Conservation (phyloP, 495 filamentous ascomycete species). For the Chlorociboria aeruginascens region DNA sequence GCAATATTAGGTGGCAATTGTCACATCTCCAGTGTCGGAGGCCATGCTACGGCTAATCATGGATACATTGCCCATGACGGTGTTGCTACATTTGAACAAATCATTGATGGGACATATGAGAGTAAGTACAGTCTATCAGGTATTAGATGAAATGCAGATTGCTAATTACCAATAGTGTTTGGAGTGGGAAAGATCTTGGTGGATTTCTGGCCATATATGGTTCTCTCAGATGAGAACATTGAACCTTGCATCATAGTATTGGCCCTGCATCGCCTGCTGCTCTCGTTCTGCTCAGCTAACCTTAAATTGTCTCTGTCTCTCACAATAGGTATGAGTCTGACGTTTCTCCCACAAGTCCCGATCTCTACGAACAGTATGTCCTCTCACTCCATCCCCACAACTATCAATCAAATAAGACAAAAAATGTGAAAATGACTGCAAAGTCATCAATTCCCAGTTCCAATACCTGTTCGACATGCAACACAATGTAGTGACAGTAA, state of each 20-base stretch:
- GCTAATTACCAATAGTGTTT: conserved; percentile 22
- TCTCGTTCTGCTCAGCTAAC: conserved; percentile 3
- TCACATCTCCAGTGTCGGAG: too few relatives aligned
- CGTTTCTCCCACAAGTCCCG: conserved; percentile 39
- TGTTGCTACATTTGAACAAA: conserved; percentile 26
- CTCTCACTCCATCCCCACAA: background rate
- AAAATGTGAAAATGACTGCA: conserved; percentile 25
- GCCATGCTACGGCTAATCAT: conserved; percentile 37
- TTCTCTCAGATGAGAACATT: conserved; percentile 33
- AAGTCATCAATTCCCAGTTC: conserved; percentile 32
- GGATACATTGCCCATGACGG: conserved; percentile 42
- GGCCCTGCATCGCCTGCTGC: background rate
- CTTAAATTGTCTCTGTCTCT: conserved; percentile 12
- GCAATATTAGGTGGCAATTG: too few relatives aligned
- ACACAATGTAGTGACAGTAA: conserved; percentile 20
- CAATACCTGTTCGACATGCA: conserved; percentile 23
- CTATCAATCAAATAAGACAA: background rate
- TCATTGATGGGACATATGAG: conserved; percentile 20
- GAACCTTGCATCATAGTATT: conserved; percentile 15
- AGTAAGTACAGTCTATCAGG: background rate
- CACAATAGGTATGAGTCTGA: conserved; percentile 32
- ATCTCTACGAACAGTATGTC: conserved; percentile 30
- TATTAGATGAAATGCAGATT: too few relatives aligned
- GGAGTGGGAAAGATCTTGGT: conserved; percentile 39
- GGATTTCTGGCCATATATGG: conserved; percentile 39